Evolutionary conservation across 768 basidiomycete species (phyloP), one percentile per base, ranked within the genome.

Genomic region (Cyclocybe aegerita): DNA sequence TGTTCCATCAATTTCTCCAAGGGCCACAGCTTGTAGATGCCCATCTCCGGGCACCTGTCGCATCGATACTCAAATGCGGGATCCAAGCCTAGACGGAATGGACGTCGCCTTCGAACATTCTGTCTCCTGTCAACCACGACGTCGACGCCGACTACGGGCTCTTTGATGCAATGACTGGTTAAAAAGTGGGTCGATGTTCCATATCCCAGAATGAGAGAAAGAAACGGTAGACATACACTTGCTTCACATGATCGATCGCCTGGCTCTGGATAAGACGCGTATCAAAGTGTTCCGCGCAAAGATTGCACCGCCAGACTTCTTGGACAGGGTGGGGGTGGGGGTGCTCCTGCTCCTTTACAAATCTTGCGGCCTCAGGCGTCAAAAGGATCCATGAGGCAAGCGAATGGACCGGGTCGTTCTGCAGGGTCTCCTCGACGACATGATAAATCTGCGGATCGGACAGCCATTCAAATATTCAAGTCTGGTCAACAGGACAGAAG

Each of bases 231-330:
- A 53, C 59, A 32, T 52, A 60, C 61, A 52, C 52, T 49, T 36
- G 39, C 29, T 50, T 53, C 4, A 57, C 54, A 52, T 63, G 61
- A 3, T 46, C 35, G 29, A 55, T 36, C 10, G 37, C 59, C 14
- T 49, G 39, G 15, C 30, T 38, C 34, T 54, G 57, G 2, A 30
- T 16, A 8, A 50, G 47, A 14, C 29, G 31, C 5, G 37, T 39
- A 38, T 48, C 39, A 37, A 58, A 65, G 41, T 63, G 60, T 2
- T 49, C 31, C 8, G 60, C 38, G 41, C 64, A 65, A 42, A 53
- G 55, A 33, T 61, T 60, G 43, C 64, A 65, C 14, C 58, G 51
- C 64, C 64, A 65, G 6, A 60, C 38, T 17, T 39, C 16, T 12
- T 50, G 48, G 1, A 34, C 23, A 9, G 53, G 42, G 0, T 40